phyloP scores from a whole-genome alignment of 192 early-diverging fungal genomes.

The Backusella sp. region DNA sequence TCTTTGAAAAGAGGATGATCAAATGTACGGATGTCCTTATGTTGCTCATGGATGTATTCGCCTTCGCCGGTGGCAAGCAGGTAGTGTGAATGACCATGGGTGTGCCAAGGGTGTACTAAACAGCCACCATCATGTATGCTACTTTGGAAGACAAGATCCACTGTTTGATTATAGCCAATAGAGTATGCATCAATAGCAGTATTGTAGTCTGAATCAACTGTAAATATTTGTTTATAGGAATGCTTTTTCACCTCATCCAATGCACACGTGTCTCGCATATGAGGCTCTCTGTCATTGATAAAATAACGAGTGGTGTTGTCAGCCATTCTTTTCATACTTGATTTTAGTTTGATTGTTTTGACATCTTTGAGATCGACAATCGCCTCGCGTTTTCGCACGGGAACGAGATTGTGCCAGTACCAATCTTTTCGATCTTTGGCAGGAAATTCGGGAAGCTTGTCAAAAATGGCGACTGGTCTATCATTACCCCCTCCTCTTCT shows the following conservation, averaged over 20 bases:
- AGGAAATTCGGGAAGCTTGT: constrained; percentile 16
- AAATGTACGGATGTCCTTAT: constrained; percentile 17
- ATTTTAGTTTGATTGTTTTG: constrained; percentile 10
- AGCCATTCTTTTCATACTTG: neutral
- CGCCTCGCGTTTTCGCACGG: neutral
- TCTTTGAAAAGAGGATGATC: constrained; percentile 16
- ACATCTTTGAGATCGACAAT: constrained; percentile 13
- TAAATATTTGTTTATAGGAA: constrained; percentile 7
- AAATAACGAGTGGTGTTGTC: constrained; percentile 17
- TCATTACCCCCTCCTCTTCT: neutral
- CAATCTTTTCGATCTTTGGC: neutral
- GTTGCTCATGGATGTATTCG: constrained; percentile 9
- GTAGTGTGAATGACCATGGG: constrained; percentile 35
- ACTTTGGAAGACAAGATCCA: constrained; percentile 37
- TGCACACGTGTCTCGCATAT: neutral
- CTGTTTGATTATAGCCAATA: constrained; percentile 7
- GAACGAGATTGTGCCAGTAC: constrained; percentile 15
- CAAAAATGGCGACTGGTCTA: neutral
- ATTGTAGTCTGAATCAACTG: constrained; percentile 16
- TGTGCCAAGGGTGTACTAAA: constrained; percentile 36
- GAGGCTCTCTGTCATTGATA: constrained; percentile 16
- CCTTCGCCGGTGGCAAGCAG: constrained; percentile 24
- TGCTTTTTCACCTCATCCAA: neutral
- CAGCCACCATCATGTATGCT: constrained; percentile 10
- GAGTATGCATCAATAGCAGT: constrained; percentile 14